Percentiles rank a stretch among this genome's conserved stretches.
phyloP scores from a whole-genome alignment of 306 rosid species.

The Notholithocarpus densiflorus region DNA sequence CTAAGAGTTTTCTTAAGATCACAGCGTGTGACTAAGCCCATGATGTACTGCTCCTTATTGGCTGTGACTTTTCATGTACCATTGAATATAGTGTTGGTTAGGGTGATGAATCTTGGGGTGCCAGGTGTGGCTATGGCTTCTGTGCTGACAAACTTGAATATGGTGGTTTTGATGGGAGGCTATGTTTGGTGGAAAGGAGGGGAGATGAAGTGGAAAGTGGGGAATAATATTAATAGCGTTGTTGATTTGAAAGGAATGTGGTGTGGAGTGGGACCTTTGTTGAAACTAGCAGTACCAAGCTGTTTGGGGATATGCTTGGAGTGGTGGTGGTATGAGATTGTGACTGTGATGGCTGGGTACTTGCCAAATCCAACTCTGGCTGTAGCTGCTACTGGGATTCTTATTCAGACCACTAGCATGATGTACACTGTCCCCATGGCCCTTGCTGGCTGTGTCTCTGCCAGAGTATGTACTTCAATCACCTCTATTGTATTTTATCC shows the following conservation, averaged over 20 bases:
- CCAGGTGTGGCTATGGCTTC: constrained; percentile 87
- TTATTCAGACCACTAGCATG: constrained; percentile 95
- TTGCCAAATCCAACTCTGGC: constrained; percentile 63
- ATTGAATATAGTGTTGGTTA: constrained; percentile 48
- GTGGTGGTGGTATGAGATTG: constrained; percentile 99
- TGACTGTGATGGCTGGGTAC: constrained; percentile 85
- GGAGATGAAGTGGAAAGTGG: constrained; percentile 42
- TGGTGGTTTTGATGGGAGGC: constrained; percentile 66
- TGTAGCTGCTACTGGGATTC: constrained; percentile 94
- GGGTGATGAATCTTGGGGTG: constrained; percentile 57
- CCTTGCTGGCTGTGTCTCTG: constrained; percentile 92
- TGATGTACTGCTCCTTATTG: constrained; percentile 81
- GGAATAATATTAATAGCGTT: neutral
- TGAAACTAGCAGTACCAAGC: constrained; percentile 81
- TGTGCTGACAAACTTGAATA: constrained; percentile 73
- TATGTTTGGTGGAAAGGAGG: constrained; percentile 48
- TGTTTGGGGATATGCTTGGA: constrained; percentile 90
- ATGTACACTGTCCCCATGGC: constrained; percentile 99
- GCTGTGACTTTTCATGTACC: constrained; percentile 82
- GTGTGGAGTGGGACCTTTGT: constrained; percentile 52
- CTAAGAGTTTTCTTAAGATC: constrained; percentile 72
- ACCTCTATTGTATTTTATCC: neutral
- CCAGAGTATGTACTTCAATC: constrained; percentile 50
- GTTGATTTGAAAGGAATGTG: constrained; percentile 29
- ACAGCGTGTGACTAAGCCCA: constrained; percentile 70